Conservation (phyloP, 306 rosid genomes). For the apple (Malus domestica) region ASM211411v1 NC_041804.1:15408001-15408500, state of each 20-base stretch:
- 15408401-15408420: slow-evolving; percentile 2
- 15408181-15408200: slow-evolving; percentile 53
- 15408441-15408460: slow-evolving; percentile 7
- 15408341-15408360: slow-evolving; percentile 78
- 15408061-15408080: slow-evolving; percentile 70
- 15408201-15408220: slow-evolving; percentile 46
- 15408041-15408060: slow-evolving; percentile 34
- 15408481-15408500: slow-evolving; percentile 10
- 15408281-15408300: slow-evolving; percentile 52
- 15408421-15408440: slow-evolving; percentile 18
- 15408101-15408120: slow-evolving; percentile 44
- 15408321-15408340: slow-evolving; percentile 43
- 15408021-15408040: slow-evolving; percentile 43
- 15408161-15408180: slow-evolving; percentile 79
- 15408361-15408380: slow-evolving; percentile 16
- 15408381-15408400: slow-evolving; percentile 2
- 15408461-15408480: neutral
- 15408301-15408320: slow-evolving; percentile 37
- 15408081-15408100: slow-evolving; percentile 67
- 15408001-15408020: slow-evolving; percentile 56
- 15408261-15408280: slow-evolving; percentile 84
- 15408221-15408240: slow-evolving; percentile 56
- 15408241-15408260: slow-evolving; percentile 96
- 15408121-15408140: slow-evolving; percentile 41
- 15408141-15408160: slow-evolving; percentile 38